Conservation (phyloP, 2,329 filamentous ascomycete species). For the Fusarium pseudoanthophilum region DNA sequence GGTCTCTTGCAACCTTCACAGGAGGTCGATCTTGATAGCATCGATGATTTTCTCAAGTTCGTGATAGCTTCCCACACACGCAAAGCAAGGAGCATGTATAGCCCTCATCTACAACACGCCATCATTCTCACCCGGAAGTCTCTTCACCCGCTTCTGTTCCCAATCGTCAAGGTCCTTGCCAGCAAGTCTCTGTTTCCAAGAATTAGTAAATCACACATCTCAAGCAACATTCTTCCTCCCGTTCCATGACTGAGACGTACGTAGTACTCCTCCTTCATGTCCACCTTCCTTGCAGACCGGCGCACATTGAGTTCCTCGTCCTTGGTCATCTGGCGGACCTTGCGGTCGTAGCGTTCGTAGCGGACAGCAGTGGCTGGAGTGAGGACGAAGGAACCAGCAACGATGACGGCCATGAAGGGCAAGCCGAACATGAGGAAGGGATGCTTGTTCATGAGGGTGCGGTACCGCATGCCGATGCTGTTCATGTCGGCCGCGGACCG, state of each 20-base stretch:
- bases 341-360: conserved; percentile 93
- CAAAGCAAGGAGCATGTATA: conserved; percentile 22
- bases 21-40: conserved; percentile 6
- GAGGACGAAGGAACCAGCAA: conserved; percentile 91
- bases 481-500: conserved; percentile 72
- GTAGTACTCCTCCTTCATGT: conserved; percentile 88
- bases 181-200: conserved; percentile 53
- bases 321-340: conserved; percentile 83
- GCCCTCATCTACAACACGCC: conserved; percentile 67
- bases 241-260: conserved; percentile 61
- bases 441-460: conserved; percentile 76
- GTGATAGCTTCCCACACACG: conserved; percentile 12
- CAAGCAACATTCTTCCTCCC: not conserved
- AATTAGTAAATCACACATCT: conserved; percentile 21
- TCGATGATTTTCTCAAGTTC: conserved; percentile 3
- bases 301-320: conserved; percentile 89
- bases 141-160: conserved; percentile 95
- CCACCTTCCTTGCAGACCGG: conserved; percentile 75
- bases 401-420: conserved; percentile 89
- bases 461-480: conserved; percentile 80
- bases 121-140: conserved; percentile 89
- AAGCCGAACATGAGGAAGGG: conserved; percentile 95
- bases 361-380: conserved; percentile 93
- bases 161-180: conserved; percentile 94
- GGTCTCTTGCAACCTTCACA: conserved; percentile 5